These are phyloP conservation scores for Cutaneotrichosporon mucoides DNA, from an alignment of 1,284 basidiomycete genomes.

Conservation along the genomic window DNA sequence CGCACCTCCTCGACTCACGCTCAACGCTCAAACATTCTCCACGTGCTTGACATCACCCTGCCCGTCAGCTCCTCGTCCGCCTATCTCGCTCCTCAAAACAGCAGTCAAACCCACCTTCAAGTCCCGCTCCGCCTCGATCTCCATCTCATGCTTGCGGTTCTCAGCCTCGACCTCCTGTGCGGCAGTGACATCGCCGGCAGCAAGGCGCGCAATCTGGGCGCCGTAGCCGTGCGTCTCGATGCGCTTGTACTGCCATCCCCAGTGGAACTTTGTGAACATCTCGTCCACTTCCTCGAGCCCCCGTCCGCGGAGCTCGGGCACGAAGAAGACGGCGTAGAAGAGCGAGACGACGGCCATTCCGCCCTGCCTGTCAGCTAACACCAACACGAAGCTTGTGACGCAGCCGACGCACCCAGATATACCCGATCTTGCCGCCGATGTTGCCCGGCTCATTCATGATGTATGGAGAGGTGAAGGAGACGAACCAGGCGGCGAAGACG, in stretches of 20 bases:
- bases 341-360: slow-evolving; percentile 13
- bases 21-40: too few relatives aligned
- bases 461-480: slow-evolving; percentile 21
- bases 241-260: slow-evolving; percentile 22
- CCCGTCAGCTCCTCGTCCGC: too few relatives aligned
- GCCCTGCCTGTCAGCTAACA: not conserved
- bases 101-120: not conserved
- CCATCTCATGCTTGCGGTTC: not conserved
- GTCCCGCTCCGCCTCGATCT: not conserved
- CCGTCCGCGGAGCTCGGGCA: slow-evolving; percentile 24
- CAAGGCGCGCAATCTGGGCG: slow-evolving; percentile 15
- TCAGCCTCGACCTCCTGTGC: not conserved
- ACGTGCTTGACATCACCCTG: too few relatives aligned
- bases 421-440: slow-evolving; percentile 18
- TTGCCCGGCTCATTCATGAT: slow-evolving; percentile 12
- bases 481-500: slow-evolving; percentile 7
- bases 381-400: not conserved
- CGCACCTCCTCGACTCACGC: too few relatives aligned
- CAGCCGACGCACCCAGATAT: slow-evolving; percentile 9
- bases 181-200: slow-evolving; percentile 2
- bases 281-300: slow-evolving; percentile 24
- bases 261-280: slow-evolving; percentile 19
- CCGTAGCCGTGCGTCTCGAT: slow-evolving; percentile 18
- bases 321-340: slow-evolving; percentile 24
- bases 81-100: too few relatives aligned